Percentiles rank a stretch among this genome's conserved stretches.
These are phyloP conservation scores for Hsuehochloa calcarea DNA, from an alignment of 176 grass and related monocot genomes.

Conservation along the genomic window DNA sequence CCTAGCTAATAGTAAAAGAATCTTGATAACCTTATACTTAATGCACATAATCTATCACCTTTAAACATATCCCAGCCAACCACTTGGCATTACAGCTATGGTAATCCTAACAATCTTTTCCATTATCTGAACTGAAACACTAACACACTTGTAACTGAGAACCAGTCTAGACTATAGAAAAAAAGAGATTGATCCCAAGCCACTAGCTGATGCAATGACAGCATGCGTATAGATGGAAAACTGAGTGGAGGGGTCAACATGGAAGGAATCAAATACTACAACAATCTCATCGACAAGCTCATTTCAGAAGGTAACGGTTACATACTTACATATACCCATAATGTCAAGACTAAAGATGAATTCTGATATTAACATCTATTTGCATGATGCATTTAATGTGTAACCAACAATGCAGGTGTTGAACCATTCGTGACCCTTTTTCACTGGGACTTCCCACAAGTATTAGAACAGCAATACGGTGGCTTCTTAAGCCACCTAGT, in stretches of 20 bases:
- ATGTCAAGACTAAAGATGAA: neutral
- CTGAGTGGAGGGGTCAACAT: conserved; percentile 60
- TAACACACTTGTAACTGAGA: neutral
- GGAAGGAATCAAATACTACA: conserved; percentile 89
- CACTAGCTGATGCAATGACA: conserved; percentile 4
- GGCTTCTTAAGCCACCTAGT: conserved; percentile 67
- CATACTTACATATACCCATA: neutral
- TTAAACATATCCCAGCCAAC: conserved; percentile 16
- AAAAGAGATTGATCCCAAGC: neutral
- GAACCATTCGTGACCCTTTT: conserved; percentile 88
- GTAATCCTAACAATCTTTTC: neutral
- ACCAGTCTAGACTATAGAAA: neutral
- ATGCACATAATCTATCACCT: neutral
- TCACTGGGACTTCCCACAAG: conserved; percentile 87
- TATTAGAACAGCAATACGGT: conserved; percentile 64
- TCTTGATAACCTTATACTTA: conserved; percentile 5
- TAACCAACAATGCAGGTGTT: conserved; percentile 49
- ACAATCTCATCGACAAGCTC: conserved; percentile 71
- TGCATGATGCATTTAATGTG: neutral
- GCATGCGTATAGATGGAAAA: conserved; percentile 59
- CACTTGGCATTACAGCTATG: neutral
- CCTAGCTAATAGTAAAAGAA: conserved; percentile 9
- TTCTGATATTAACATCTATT: neutral
- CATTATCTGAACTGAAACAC: neutral
- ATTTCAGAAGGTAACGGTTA: conserved; percentile 55